phyloP scores from a whole-genome alignment of 768 basidiomycete genomes.

The Lactifluus hygrophoroides region DNA sequence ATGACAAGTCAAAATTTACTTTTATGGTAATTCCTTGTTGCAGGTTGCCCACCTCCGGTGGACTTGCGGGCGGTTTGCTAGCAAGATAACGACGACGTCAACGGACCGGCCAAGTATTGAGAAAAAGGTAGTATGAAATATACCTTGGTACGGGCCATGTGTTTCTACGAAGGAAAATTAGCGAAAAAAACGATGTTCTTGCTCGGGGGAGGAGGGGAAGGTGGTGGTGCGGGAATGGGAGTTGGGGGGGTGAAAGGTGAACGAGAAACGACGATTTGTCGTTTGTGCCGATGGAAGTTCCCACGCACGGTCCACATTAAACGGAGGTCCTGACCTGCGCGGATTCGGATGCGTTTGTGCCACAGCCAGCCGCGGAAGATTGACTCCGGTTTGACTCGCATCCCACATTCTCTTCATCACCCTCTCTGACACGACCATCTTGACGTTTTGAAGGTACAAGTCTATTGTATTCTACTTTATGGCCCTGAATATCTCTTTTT shows the following conservation, averaged over 20 bases:
- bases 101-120: slow-evolving; percentile 3
- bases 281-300: slow-evolving; percentile 21
- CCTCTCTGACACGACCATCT: slow-evolving; percentile 3
- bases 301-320: slow-evolving; percentile 19
- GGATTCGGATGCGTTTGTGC: slow-evolving; percentile 21
- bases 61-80: slow-evolving; percentile 99
- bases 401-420: not conserved
- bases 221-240: slow-evolving; percentile 16
- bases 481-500: not conserved
- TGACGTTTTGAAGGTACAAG: not conserved
- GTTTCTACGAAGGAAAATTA: slow-evolving; percentile 18
- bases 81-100: slow-evolving; percentile 24
- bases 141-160: slow-evolving; percentile 89
- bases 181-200: slow-evolving; percentile 11
- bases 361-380: slow-evolving; percentile 21
- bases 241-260: slow-evolving; percentile 6
- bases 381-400: slow-evolving; percentile 10
- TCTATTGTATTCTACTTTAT: not conserved
- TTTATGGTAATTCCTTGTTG: slow-evolving; percentile 18
- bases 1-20: slow-evolving; percentile 24
- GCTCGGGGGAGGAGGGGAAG: slow-evolving; percentile 14
- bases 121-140: slow-evolving; percentile 4
- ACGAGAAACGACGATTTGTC: slow-evolving; percentile 21
- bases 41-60: slow-evolving; percentile 70
- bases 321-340: slow-evolving; percentile 16